Base-by-base conservation (phyloP, 495 filamentous ascomycete species). In the Xylaria grammica region DNA sequence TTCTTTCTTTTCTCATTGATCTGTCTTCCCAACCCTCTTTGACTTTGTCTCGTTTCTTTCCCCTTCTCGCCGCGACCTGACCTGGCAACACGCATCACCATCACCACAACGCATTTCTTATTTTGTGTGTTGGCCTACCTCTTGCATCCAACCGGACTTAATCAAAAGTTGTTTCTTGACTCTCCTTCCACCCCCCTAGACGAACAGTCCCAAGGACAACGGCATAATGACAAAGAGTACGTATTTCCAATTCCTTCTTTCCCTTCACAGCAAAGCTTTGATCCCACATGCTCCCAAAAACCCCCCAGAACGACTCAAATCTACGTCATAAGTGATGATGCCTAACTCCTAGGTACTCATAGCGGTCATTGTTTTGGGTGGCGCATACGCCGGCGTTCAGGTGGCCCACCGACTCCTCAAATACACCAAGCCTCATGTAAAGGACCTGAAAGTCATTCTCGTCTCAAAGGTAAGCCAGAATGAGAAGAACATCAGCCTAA, bases 281-380 rank as follows among this genome's bases (percentile, higher is more conserved):
- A 17, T 9, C 40, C 40, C 13, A 42, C 3, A 9, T 10, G 7
- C 51, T 19, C 62, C 46, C 17, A 22, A 54, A 55, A 42, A 60
- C 54, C 64, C 63, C 57, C 68, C 64, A 63, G 30, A 64, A 62
- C 61, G 61, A 53, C n/a, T 69, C 58, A 32, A 79, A 77, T 77
- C 58, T n/a, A n/a, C n/a, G n/a, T n/a, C n/a, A n/a, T n/a, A n/a
- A n/a, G n/a, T n/a, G n/a, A n/a, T n/a, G n/a, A n/a, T n/a, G n/a
- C n/a, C n/a, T n/a, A n/a, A n/a, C n/a, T n/a, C n/a, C n/a, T n/a
- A n/a, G n/a, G n/a, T n/a, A n/a, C n/a, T 69, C 34, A 69, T 78
- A 63, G 80, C 79, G 10, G 73, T 88, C 34, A 74, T 87, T 24
- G 76, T 88, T 54, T 72, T 88, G 7, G 86, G 86, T 11, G 85